Base-by-base conservation (phyloP, 306 rosid species). In the Cicer yamashitae region DNA sequence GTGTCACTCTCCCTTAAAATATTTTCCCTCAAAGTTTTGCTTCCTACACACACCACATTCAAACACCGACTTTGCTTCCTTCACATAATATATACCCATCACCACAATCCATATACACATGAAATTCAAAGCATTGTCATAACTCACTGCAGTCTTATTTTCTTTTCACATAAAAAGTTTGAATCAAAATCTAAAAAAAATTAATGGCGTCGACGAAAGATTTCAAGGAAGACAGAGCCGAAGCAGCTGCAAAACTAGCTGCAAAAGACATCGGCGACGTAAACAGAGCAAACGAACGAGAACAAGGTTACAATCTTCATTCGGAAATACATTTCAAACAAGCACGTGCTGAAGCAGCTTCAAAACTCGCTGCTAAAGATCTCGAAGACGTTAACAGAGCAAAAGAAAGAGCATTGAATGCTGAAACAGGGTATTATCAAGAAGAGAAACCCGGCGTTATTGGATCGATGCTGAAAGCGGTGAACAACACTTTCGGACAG, bases 261-360 rank as follows among this genome's bases (percentile, higher is more conserved):
- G 93, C 96, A 4, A 63, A 82, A 14, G 94, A 88, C 43, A 77
- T 89, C 0, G 83, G 83, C 14, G 92, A 90, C 1, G 63, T 79
- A 0, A 86, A 81, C 60, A 86, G 91, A 81, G 73, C 83, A 8
- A 68, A 57, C 1, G 86, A 79, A 69, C 4, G 66, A 0, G 81
- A 84, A 1, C 74, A 74, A 47, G 70, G 82, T 1, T 72, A 8
- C 44, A 17, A 43, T 0, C 39, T 77, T 6, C 20, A 58, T 22
- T 30, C 67, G 0, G 82, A 82, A 7, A 45, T 25, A 40, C 77
- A 84, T 37, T 79, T 79, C 81, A 90, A 86, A 79, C 79, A 85
- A 38, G 88, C 91, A 77, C 74, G 87, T 20, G 96, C 97, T 0
- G 93, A 91, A 70, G 97, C 88, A 6, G 93, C 90, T 0, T 79